phyloP scores from a whole-genome alignment of 257 asterid species.

The Sherardia arvensis region DNA sequence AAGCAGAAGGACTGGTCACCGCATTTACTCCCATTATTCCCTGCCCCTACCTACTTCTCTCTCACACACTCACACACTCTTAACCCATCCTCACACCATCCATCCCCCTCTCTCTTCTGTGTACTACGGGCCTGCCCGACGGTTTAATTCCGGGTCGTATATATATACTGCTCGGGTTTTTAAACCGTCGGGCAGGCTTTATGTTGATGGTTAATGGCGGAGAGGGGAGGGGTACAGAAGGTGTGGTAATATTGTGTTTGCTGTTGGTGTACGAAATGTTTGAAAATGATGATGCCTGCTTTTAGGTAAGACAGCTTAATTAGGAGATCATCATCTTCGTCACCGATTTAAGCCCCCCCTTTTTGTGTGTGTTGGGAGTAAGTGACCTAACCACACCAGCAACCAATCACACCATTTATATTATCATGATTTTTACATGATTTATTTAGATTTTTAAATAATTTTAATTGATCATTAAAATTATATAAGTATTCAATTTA shows the following conservation, averaged over 20 bases:
- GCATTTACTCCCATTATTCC: slow-evolving; percentile 35
- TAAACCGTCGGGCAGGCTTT: too few relatives aligned
- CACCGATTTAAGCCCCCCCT: neutral
- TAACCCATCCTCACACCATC: too few relatives aligned
- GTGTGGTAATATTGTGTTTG: neutral
- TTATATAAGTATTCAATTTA: too few relatives aligned
- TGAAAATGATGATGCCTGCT: neutral
- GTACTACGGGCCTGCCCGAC: neutral
- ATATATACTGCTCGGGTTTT: too few relatives aligned
- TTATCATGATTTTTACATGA: too few relatives aligned
- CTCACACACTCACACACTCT: slow-evolving; percentile 4
- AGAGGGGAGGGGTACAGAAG: neutral
- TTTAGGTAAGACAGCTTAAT: slow-evolving; percentile 2
- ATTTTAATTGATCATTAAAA: too few relatives aligned
- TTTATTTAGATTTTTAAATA: too few relatives aligned
- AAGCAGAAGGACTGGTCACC: slow-evolving; percentile 27
- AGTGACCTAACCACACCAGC: slow-evolving; percentile 5
- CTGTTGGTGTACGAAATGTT: neutral
- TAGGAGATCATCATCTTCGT: neutral
- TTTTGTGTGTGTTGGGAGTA: neutral
- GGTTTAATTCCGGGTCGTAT: too few relatives aligned
- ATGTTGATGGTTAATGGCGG: neutral
- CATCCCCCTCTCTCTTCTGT: too few relatives aligned
- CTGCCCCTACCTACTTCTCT: slow-evolving; percentile 8
- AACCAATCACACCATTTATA: neutral